Conservation (phyloP, 2,329 filamentous ascomycete species). For the Capronia americana region DNA sequence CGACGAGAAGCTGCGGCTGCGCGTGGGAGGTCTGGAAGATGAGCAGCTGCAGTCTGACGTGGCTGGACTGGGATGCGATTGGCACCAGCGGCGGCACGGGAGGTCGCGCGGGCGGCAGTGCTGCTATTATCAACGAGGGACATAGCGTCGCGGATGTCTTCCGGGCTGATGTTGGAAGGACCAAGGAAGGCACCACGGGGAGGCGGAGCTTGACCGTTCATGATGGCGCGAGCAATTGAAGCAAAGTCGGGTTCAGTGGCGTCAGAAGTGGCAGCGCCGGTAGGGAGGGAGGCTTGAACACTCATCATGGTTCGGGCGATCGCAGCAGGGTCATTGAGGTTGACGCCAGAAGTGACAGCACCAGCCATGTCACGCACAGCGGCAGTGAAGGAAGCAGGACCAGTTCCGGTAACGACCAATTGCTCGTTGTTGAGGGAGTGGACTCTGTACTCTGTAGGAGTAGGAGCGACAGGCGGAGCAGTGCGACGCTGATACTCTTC, state of each 20-base stretch:
- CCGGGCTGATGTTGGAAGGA: not conserved
- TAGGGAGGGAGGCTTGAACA: not conserved
- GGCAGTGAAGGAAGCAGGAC: not conserved
- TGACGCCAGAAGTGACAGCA: not conserved
- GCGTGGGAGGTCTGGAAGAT: not conserved
- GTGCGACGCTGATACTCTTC: not conserved
- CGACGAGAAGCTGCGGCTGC: not conserved
- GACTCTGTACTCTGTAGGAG: constrained; percentile 1
- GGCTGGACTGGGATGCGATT: not conserved
- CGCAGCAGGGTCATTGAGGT: not conserved
- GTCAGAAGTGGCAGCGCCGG: not conserved
- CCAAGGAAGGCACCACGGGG: not conserved
- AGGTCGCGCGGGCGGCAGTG: not conserved
- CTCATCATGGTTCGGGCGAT: not conserved
- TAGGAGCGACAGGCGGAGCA: not conserved
- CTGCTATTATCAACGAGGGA: not conserved
- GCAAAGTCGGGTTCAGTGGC: not conserved
- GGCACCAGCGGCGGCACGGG: not conserved
- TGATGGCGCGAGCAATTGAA: not conserved
- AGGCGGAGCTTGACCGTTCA: not conserved
- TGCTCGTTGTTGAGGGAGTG: not conserved
- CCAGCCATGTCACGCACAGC: not conserved
- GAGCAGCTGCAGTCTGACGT: not conserved
- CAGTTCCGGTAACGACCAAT: not conserved
- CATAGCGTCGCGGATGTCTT: not conserved